Evolutionary conservation across 129 eudicot genomes (phyloP).

Genomic region (Kitagawia praeruptora): DNA sequence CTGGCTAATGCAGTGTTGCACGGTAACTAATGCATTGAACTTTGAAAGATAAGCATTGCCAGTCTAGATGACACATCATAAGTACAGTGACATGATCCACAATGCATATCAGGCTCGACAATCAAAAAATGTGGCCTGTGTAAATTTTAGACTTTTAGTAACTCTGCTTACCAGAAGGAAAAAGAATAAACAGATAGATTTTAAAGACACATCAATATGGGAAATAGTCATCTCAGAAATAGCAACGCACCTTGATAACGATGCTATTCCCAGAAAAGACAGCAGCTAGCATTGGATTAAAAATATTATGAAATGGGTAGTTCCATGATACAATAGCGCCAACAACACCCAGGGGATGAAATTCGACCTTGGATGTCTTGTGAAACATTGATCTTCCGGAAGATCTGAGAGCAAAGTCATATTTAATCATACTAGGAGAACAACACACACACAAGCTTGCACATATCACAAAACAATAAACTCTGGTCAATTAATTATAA

Average conservation of each 20-base stretch:
- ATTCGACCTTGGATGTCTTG: constrained; percentile 84
- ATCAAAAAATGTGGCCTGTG: neutral
- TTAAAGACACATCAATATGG: neutral
- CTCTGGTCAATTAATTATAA: neutral
- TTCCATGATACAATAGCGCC: constrained; percentile 99
- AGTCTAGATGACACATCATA: neutral
- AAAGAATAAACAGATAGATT: neutral
- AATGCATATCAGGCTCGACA: neutral
- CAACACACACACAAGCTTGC: neutral
- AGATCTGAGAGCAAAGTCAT: constrained; percentile 34
- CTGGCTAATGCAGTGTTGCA: too few species aligned
- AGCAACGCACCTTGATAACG: constrained; percentile 69
- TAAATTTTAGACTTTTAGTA: neutral
- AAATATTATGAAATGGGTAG: constrained; percentile 93
- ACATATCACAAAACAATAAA: neutral
- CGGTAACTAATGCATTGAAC: neutral
- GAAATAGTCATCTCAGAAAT: neutral
- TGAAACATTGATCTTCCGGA: constrained; percentile 97
- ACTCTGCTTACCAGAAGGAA: neutral
- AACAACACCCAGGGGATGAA: constrained; percentile 93
- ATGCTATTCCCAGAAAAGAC: constrained; percentile 93
- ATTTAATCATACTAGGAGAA: constrained; percentile 9
- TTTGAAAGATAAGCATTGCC: neutral
- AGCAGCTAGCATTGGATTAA: constrained; percentile 96
- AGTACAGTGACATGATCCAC: neutral